Evolutionary conservation across 2,329 filamentous ascomycete genomes (phyloP).

Genomic region (Phyllosticta citriasiana): DNA sequence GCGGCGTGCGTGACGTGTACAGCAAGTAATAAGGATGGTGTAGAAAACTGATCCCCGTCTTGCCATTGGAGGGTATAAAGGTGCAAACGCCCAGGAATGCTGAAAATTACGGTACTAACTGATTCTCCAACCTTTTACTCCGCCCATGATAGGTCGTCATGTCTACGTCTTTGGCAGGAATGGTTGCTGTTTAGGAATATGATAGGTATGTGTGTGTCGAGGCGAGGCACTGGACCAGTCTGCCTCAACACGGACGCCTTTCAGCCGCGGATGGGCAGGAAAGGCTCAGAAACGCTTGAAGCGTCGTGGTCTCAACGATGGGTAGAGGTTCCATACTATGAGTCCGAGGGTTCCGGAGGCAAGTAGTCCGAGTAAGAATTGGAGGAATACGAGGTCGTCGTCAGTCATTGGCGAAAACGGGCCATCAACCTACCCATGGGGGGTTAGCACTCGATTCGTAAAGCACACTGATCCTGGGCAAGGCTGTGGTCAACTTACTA

Average conservation of each 20-base stretch:
- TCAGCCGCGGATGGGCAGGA: not conserved
- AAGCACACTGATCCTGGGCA: not conserved
- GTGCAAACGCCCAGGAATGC: not conserved
- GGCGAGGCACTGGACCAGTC: not conserved
- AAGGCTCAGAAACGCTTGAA: not conserved
- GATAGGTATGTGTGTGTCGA: not conserved
- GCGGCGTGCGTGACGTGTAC: no score
- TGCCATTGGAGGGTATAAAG: not conserved
- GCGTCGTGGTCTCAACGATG: not conserved
- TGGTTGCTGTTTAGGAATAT: not conserved
- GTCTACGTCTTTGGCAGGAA: not conserved
- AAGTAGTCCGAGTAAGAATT: not conserved
- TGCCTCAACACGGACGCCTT: not conserved
- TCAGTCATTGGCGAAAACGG: not conserved
- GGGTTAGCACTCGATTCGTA: not conserved
- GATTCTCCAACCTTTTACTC: not conserved
- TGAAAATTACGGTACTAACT: not conserved
- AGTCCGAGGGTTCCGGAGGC: not conserved
- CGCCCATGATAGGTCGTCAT: not conserved
- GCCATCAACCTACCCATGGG: not conserved
- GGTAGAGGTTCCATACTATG: not conserved
- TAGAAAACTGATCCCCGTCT: not conserved
- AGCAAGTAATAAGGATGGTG: no score
- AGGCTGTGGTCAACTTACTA: conserved; percentile 1
- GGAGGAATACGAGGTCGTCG: not conserved